These are phyloP conservation scores for Tephrocybe sp. DNA, from an alignment of 768 basidiomycete genomes.

Conservation along the genomic window DNA sequence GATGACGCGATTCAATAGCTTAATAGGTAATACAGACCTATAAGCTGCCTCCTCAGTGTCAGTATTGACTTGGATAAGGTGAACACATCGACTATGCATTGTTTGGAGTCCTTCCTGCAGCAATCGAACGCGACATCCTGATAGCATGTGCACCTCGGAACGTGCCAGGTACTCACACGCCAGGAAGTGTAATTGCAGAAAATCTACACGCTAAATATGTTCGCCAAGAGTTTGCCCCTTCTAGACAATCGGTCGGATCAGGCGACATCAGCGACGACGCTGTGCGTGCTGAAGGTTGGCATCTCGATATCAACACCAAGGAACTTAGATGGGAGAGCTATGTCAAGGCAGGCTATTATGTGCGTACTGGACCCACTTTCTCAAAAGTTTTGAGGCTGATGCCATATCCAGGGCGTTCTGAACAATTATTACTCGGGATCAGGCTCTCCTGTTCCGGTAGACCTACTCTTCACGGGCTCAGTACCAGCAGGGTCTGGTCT, in stretches of 20 bases:
- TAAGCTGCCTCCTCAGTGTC: background rate
- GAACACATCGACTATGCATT: constrained; percentile 86
- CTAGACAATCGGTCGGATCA: constrained; percentile 24
- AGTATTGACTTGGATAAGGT: constrained; percentile 38
- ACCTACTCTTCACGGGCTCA: constrained; percentile 76
- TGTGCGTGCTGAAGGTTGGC: constrained; percentile 55
- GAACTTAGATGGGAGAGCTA: constrained; percentile 85
- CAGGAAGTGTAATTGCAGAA: constrained; percentile 61
- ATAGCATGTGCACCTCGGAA: constrained; percentile 67
- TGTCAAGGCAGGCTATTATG: constrained; percentile 84
- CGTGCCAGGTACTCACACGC: constrained; percentile 21
- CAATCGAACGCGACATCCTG: constrained; percentile 81
- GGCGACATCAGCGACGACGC: constrained; percentile 34
- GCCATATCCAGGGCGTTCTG: constrained; percentile 57
- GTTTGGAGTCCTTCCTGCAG: constrained; percentile 84
- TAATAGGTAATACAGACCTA: constrained; percentile 38
- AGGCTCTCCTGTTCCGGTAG: constrained; percentile 54
- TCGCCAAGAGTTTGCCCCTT: constrained; percentile 59
- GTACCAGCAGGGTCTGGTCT: constrained; percentile 88
- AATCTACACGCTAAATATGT: constrained; percentile 64
- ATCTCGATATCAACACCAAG: constrained; percentile 70
- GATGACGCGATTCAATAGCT: constrained; percentile 21
- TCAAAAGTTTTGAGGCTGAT: background rate
- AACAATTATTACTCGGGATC: constrained; percentile 50
- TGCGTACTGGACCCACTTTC: no score